Percentiles rank a stretch among this genome's conserved stretches.
Conservation (phyloP, 257 asterid species). For the Verbascum thapsus region DNA sequence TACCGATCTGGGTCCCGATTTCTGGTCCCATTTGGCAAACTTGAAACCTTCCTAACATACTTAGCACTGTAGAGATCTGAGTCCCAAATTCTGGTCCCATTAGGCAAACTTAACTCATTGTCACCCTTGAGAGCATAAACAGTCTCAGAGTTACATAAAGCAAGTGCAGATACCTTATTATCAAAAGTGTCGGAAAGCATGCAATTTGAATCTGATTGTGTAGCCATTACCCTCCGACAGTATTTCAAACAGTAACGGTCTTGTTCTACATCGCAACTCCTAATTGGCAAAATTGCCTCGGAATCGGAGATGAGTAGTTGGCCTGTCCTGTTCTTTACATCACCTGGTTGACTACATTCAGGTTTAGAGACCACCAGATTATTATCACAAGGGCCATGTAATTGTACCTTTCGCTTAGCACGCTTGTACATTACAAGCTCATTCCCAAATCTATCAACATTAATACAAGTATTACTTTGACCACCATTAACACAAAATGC, state of each 20-base stretch:
- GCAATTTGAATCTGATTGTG: constrained; percentile 29
- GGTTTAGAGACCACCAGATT: constrained; percentile 27
- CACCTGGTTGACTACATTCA: constrained; percentile 35
- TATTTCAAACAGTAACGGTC: constrained; percentile 52
- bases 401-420: constrained; percentile 38
- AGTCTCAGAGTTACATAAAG: constrained; percentile 26
- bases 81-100: constrained; percentile 21
- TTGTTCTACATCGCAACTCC: constrained; percentile 31
- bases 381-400: constrained; percentile 32
- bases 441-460: constrained; percentile 30
- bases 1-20: constrained; percentile 32
- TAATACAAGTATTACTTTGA: constrained; percentile 1
- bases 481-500: constrained; percentile 19
- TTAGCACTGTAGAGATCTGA: constrained; percentile 34
- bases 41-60: constrained; percentile 46
- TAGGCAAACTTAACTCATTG: constrained; percentile 29
- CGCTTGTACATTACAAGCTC: constrained; percentile 41
- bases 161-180: constrained; percentile 27
- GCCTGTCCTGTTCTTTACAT: constrained; percentile 13
- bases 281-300: constrained; percentile 32
- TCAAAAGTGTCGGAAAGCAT: constrained; percentile 26
- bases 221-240: constrained; percentile 41
- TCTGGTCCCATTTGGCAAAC: constrained; percentile 28
- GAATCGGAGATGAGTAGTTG: constrained; percentile 30
- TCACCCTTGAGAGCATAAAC: constrained; percentile 28